These are phyloP conservation scores for Ceratobasidium sp. DNA, from an alignment of 1,284 basidiomycete genomes.

Conservation along the genomic window DNA sequence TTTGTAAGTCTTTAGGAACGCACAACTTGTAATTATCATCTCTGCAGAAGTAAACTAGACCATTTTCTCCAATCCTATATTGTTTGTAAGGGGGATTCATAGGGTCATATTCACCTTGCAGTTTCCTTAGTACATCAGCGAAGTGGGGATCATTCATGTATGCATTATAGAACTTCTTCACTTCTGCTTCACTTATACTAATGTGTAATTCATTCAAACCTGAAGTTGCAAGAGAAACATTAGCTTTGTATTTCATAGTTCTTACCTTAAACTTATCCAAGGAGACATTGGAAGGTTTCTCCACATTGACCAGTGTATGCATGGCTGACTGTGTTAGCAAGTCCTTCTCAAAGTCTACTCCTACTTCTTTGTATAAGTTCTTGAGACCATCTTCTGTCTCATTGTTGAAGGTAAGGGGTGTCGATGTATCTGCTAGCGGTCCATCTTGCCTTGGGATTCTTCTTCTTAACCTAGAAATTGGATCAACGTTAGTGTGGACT, in stretches of 20 bases:
- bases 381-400: not conserved
- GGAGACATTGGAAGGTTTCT: not conserved
- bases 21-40: slow-evolving; percentile 45
- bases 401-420: not conserved
- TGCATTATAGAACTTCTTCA: slow-evolving; percentile 12
- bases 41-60: slow-evolving; percentile 47
- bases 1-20: slow-evolving; percentile 43
- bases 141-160: slow-evolving; percentile 24
- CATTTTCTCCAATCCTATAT: slow-evolving; percentile 44
- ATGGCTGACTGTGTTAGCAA: not conserved
- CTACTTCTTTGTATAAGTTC: slow-evolving; percentile 17
- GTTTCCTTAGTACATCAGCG: not conserved
- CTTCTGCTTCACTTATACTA: not conserved
- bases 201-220: not conserved
- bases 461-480: slow-evolving; percentile 48
- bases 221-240: not conserved
- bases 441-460: slow-evolving; percentile 40
- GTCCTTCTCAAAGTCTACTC: slow-evolving; percentile 16
- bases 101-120: not conserved
- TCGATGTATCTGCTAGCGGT: slow-evolving; percentile 30
- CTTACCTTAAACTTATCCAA: not conserved
- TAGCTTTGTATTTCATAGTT: not conserved
- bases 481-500: slow-evolving; percentile 53
- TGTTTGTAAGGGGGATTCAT: slow-evolving; percentile 25
- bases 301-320: not conserved